Base-by-base conservation (phyloP, 2,329 filamentous ascomycete species). In the Beauveria medogensis region DNA sequence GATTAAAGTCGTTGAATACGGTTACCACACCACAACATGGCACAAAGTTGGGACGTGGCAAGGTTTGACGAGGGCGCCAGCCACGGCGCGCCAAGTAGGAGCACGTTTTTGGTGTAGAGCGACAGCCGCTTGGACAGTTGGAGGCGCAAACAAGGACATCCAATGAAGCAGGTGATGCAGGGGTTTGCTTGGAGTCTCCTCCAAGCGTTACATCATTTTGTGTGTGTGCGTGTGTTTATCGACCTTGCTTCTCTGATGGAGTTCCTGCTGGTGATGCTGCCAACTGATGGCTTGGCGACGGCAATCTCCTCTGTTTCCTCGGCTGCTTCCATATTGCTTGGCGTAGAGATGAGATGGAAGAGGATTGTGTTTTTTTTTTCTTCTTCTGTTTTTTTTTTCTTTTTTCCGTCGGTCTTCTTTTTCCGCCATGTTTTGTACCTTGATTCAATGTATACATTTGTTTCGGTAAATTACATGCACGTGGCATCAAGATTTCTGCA, bases 291-390 rank as follows among this genome's bases (percentile, higher is more conserved):
- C 56, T 59, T 59, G 56, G 56, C 56, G 47, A 52, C 47, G 56
- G 56, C 22, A 59, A 44, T 51, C 44, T 20, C 44, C 22, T 28
- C 18, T 28, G 7, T 10, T 59, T 40, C 56, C 43, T 34, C 37
- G 56, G 56, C 22, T 24, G 47, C 56, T 59, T 59, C 47, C 46
- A 59, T 52, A 24, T 59, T 20, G 30, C 56, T 59, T 59, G 56
- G 56, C 56, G 47, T 40, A 22, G 46, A 43, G 18, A 59, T 44
- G 56, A 34, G 47, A 52, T 40, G 56, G 34, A 24, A 7, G 47
- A 26, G 18, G 18, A 5, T 47, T 47, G 5, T 26, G 7, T 16
- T 22, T 7, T 16, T 9, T 30, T 34, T 14, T 2, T 34, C 12
- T 12, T 10, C 14, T 34, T 5, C 4, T 14, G 5, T 1, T 34